phyloP scores from a whole-genome alignment of 495 filamentous ascomycete species.

The Chaetomium tenue region DNA sequence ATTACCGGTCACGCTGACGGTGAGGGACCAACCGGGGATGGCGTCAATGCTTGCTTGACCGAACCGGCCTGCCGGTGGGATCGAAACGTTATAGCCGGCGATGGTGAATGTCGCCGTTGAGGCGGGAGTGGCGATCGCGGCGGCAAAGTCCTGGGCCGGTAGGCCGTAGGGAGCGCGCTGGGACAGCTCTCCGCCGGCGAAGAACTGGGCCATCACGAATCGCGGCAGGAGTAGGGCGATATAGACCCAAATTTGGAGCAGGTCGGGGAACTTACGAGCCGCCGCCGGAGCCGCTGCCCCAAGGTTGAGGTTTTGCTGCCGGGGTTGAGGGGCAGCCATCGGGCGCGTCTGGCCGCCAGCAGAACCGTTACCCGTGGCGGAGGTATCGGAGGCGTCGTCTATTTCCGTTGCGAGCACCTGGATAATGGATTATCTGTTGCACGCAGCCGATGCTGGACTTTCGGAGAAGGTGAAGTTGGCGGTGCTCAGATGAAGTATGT shows the following conservation, averaged over 20 bases:
- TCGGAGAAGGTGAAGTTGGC: too few species aligned
- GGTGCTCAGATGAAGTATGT: too few species aligned
- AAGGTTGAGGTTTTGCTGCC: neutral
- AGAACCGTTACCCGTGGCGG: too few species aligned
- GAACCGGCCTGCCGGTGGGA: conserved; percentile 15
- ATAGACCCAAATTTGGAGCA: neutral
- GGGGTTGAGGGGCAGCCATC: too few species aligned
- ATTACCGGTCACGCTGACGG: conserved; percentile 17
- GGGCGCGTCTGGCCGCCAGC: too few species aligned
- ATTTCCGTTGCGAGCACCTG: too few species aligned
- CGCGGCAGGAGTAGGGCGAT: neutral
- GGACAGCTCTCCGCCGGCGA: conserved; percentile 13
- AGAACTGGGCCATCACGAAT: neutral
- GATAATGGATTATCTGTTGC: too few species aligned
- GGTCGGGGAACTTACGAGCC: neutral
- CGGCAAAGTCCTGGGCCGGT: conserved; percentile 9
- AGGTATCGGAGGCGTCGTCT: too few species aligned
- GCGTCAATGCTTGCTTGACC: conserved; percentile 5
- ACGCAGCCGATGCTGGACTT: too few species aligned
- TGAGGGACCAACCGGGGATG: conserved; percentile 20
- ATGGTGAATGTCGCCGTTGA: conserved; percentile 18
- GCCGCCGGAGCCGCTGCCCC: too few species aligned
- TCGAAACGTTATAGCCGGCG: conserved; percentile 25
- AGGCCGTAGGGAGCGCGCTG: conserved; percentile 18
- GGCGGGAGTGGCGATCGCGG: conserved; percentile 4